Evolutionary conservation across 371 early-diverging fungal species (phyloP), one percentile per base, ranked within the genome.

Genomic region (Rhizopus delemar): DNA sequence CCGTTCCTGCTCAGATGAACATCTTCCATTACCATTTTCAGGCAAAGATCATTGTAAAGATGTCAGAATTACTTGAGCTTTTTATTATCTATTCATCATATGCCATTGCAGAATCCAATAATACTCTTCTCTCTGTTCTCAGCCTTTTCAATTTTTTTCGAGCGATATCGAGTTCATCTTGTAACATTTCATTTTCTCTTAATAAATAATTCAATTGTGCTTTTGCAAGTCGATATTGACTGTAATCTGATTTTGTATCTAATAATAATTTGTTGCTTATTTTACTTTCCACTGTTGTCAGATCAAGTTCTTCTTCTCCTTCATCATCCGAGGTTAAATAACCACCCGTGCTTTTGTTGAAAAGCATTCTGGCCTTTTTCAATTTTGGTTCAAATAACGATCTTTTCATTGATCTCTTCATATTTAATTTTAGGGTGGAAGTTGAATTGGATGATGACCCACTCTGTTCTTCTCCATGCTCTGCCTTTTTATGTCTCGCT

Each of bases 151-250:
- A 33, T 32, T 81, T 80, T 63, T 77, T 77, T 55, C 77, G 79
- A 15, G 70, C 48, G 12, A 73, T 66, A 16, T 66, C 70, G 34
- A 74, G 83, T 58, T 85, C 85, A 7, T 78, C 70, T 32, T 71
- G 76, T 8, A 85, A 74, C 63, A 80, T 75, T 36, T 83, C 83
- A 43, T 83, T 81, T 57, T 85, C 83, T 56, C 81, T 78, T 51
- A 76, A 56, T 38, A 83, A 77, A 50, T 85, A 85, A 8, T 61
- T 69, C 39, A 80, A 71, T 53, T 83, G 82, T 29, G 81, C 83
- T 65, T 83, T 85, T 22, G 82, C 74, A 4, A 85, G 56, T 46
- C 66, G 53, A 36, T 66, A 66, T 51, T 62, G 62, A 11, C 70
- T 74, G 46, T 85, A 85, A 39, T 54, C 64, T 29, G 63, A 55